Evolutionary conservation across 768 basidiomycete species (phyloP), one percentile per base, ranked within the genome.

Genomic region (Kwoniella dejecticola): DNA sequence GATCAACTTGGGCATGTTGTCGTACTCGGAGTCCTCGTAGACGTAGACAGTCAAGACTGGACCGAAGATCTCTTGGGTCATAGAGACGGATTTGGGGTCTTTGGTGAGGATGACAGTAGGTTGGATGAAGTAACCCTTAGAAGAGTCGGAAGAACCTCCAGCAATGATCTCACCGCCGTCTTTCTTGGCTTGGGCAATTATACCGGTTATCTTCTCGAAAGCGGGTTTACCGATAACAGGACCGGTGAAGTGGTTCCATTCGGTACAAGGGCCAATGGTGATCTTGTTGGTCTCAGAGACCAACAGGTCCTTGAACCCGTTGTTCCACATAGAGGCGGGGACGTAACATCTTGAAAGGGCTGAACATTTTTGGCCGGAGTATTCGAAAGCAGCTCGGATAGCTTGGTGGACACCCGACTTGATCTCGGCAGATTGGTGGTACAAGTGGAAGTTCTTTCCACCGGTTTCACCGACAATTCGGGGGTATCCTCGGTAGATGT

Each of bases 291-390:
- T 83, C 78, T 96, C 89, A 17, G 78, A 76, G 64, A 92, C 79
- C 47, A 96, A 81, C 74, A 84, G 82, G 46, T 90, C 86, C 77
- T 89, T 90, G 84, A 98, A 98, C 27, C 90, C 91, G 29, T 80
- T 81, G 52, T 85, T 82, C 96, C 96, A 99, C 48, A 90, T 72
- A 0, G 89, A 89, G 21, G 83, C 81, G n/a, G 96, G 86, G 17
- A 98, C 90, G 79, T 98, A 99, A 29, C 90, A 76, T 52, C 96
- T 83, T 2, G 94, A 94, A 30, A 94, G 84, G 0, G 96, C 96
- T 12, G 92, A 94, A 79, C 96, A 99, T 80, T 98, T 99, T 78
- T 99, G 96, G 52, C 91, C 93, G 82, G 93, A 91, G 79, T 97
- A 99, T 80, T 99, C 96, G 79, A 95, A 98, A 1, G 88, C 93